These are phyloP conservation scores for Aspergillus novoparasiticus DNA, from an alignment of 2,329 filamentous ascomycete species.

Conservation along the genomic window DNA sequence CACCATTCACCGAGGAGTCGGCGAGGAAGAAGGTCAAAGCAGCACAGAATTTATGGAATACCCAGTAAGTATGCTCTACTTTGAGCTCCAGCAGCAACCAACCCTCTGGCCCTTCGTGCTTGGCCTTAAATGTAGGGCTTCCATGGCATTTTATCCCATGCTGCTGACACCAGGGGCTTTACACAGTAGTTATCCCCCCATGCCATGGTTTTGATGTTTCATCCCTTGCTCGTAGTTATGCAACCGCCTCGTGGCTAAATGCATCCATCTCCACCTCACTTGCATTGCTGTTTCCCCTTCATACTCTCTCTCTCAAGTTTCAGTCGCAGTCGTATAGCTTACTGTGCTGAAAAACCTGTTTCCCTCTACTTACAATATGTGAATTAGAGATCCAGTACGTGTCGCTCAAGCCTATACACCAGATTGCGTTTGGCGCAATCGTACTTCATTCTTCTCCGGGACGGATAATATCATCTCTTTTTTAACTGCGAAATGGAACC, in stretches of 20 bases:
- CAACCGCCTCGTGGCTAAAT: conserved; percentile 2
- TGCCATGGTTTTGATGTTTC: neutral
- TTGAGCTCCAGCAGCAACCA: neutral
- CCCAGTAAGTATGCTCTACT: conserved; percentile 52
- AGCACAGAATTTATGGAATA: conserved; percentile 83
- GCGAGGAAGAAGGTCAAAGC: conserved; percentile 78
- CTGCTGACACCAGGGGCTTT: neutral
- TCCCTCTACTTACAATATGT: conserved; percentile 3
- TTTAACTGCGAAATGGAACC: conserved; percentile 72
- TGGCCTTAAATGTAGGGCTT: neutral
- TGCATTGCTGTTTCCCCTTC: neutral
- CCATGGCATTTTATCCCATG: neutral
- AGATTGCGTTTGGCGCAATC: conserved; percentile 80
- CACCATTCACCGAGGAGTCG: conserved; percentile 75
- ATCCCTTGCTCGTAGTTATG: conserved; percentile 9
- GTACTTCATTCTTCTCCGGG: conserved; percentile 69
- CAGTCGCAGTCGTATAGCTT: neutral
- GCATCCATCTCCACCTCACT: neutral
- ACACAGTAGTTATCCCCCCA: too few species aligned
- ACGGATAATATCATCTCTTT: conserved; percentile 69
- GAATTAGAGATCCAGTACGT: conserved; percentile 60
- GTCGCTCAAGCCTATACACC: conserved; percentile 75
- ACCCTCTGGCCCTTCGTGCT: neutral
- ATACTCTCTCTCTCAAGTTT: neutral
- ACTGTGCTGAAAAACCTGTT: neutral